These are phyloP conservation scores for Chaetomium fimeti DNA, from an alignment of 495 filamentous ascomycete genomes.

Conservation along the genomic window DNA sequence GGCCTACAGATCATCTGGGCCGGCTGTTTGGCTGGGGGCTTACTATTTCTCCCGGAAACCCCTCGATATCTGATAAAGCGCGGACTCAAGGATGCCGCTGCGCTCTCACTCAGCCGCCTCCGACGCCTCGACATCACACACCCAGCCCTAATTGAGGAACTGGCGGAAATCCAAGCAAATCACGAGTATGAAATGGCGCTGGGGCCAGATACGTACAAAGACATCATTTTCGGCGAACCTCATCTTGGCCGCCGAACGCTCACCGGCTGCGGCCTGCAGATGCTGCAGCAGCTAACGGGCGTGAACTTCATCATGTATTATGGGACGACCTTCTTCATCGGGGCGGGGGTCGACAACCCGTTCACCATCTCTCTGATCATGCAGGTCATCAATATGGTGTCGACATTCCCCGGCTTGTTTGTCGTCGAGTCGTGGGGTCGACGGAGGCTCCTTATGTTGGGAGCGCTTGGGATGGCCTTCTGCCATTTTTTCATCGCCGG, in stretches of 20 bases:
- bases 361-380: conserved; percentile 71
- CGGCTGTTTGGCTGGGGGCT: conserved; percentile 68
- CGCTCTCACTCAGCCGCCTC: conserved; percentile 68
- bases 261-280: conserved; percentile 57
- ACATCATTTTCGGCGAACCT: conserved; percentile 63
- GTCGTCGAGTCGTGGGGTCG: conserved; percentile 78
- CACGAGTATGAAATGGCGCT: conserved; percentile 80
- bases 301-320: conserved; percentile 70
- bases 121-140: conserved; percentile 75
- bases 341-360: conserved; percentile 60
- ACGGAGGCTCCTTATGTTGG: conserved; percentile 68
- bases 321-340: conserved; percentile 74
- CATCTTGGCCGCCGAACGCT: conserved; percentile 56
- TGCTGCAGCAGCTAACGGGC: conserved; percentile 59
- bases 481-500: conserved; percentile 70
- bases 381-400: conserved; percentile 72
- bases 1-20: conserved; percentile 85
- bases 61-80: conserved; percentile 84
- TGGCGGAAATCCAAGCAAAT: conserved; percentile 85
- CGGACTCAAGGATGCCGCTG: conserved; percentile 66
- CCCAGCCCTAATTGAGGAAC: conserved; percentile 70
- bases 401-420: conserved; percentile 70
- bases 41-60: conserved; percentile 79
- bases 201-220: conserved; percentile 70
- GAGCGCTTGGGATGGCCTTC: conserved; percentile 71